These are phyloP conservation scores for Paralagenidium karlingii DNA, from an alignment of 352 stramenopile genomes.

Conservation along the genomic window DNA sequence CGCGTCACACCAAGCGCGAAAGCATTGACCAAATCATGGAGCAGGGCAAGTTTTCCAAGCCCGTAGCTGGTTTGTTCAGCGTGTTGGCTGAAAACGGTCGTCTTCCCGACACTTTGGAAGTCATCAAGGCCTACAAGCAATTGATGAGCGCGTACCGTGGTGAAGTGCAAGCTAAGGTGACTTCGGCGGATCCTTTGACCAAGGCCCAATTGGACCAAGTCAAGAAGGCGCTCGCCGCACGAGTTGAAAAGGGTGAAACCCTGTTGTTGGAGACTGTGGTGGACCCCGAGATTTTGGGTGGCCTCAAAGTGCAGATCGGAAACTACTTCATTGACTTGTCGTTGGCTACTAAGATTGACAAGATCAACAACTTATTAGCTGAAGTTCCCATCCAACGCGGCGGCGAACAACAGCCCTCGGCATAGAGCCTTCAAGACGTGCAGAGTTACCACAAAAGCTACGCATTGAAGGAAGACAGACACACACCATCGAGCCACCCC, in stretches of 20 bases:
- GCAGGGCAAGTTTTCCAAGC: slow-evolving; percentile 86
- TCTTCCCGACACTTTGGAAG: slow-evolving; percentile 77
- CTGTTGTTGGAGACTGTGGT: slow-evolving; percentile 87
- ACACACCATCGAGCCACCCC: too few relatives aligned
- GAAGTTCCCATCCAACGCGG: too few relatives aligned
- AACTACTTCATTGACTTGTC: slow-evolving; percentile 97
- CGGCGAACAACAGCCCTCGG: too few relatives aligned
- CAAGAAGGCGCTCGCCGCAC: slow-evolving; percentile 83
- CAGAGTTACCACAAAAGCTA: too few relatives aligned
- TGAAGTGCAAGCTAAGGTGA: slow-evolving; percentile 95
- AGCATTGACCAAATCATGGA: slow-evolving; percentile 85
- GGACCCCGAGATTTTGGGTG: slow-evolving; percentile 91
- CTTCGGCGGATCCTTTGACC: slow-evolving; percentile 87
- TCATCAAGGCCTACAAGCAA: slow-evolving; percentile 86
- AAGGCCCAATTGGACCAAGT: slow-evolving; percentile 89
- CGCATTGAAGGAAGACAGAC: too few relatives aligned
- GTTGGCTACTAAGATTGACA: slow-evolving; percentile 91
- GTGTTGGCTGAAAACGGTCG: slow-evolving; percentile 94
- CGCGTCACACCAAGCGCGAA: slow-evolving; percentile 89
- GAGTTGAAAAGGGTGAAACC: slow-evolving; percentile 84
- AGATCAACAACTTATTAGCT: slow-evolving; percentile 83
- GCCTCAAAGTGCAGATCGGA: slow-evolving; percentile 95
- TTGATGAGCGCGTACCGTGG: slow-evolving; percentile 93
- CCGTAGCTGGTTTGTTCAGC: slow-evolving; percentile 92
- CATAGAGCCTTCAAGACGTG: too few relatives aligned